A percentile compares a stretch with the other conserved stretches of the same genome.
Evolutionary conservation across 352 stramenopile species (phyloP).

Genomic region (Salisapilia sapeloensis): DNA sequence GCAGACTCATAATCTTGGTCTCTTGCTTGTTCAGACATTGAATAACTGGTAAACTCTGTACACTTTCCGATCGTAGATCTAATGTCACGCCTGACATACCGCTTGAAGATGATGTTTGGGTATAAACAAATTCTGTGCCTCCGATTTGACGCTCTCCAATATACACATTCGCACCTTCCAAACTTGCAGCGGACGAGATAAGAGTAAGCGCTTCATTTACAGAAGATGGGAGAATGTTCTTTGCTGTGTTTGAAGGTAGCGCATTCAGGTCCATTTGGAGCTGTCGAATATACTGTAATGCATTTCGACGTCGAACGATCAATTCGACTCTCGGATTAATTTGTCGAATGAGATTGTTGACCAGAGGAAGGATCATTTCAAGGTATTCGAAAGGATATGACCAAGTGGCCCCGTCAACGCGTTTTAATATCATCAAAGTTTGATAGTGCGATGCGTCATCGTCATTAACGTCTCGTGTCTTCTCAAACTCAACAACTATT

Average conservation of each 20-base stretch:
- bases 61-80: conserved; percentile 8
- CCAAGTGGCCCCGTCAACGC: conserved; percentile 27
- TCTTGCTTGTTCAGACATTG: conserved; percentile 23
- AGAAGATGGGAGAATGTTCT: conserved; percentile 6
- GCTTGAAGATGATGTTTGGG: conserved; percentile 21
- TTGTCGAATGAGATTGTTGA: conserved; percentile 21
- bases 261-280: conserved; percentile 2
- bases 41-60: conserved; percentile 16
- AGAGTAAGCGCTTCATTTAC: conserved; percentile 12
- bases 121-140: conserved; percentile 10
- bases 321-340: conserved; percentile 29
- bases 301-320: conserved; percentile 17
- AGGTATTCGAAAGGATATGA: conserved; percentile 43
- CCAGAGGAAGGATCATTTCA: conserved; percentile 10
- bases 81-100: conserved; percentile 24
- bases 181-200: conserved; percentile 11
- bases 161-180: conserved; percentile 24
- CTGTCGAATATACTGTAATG: conserved; percentile 7
- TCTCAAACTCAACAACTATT: conserved; percentile 6
- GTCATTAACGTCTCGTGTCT: conserved; percentile 12
- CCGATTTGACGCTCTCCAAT: conserved; percentile 16
- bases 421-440: conserved; percentile 24
- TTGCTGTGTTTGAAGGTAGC: conserved; percentile 5
- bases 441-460: conserved; percentile 5
- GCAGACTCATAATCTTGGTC: conserved; percentile 11